phyloP scores from a whole-genome alignment of 441 rosid species.

The Geranium incanum region DNA sequence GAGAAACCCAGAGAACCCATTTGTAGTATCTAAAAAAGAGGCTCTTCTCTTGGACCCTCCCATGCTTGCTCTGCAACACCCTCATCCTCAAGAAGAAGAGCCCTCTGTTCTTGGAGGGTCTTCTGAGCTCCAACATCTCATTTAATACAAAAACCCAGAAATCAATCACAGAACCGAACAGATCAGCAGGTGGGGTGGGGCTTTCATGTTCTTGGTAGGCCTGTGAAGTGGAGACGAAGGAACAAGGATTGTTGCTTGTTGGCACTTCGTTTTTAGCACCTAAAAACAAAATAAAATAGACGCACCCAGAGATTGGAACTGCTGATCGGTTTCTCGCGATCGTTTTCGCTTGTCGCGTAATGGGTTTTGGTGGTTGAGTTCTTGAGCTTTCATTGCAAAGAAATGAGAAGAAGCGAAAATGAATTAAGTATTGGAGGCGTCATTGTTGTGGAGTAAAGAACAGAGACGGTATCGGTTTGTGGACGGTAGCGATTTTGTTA shows the following conservation, averaged over 20 bases:
- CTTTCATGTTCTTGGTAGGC: constrained; percentile 43
- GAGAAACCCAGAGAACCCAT: constrained; percentile 70
- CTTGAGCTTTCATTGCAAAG: no score
- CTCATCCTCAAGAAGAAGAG: constrained; percentile 47
- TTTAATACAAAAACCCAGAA: constrained; percentile 22
- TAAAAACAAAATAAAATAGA: neutral
- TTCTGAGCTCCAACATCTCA: constrained; percentile 40
- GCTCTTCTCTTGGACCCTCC: constrained; percentile 38
- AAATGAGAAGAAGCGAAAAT: no score
- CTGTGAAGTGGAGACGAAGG: constrained; percentile 43
- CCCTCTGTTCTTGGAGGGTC: constrained; percentile 34
- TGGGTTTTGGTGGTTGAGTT: no score
- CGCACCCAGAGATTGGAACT: no score
- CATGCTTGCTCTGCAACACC: constrained; percentile 31
- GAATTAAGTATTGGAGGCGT: no score
- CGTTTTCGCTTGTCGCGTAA: no score
- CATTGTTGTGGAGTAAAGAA: no score
- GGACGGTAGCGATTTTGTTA: no score
- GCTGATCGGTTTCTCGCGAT: no score
- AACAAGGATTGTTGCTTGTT: constrained; percentile 35
- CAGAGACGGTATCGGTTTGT: no score
- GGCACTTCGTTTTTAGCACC: constrained; percentile 32
- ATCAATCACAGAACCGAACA: neutral
- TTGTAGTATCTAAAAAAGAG: constrained; percentile 55
- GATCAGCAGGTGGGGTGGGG: constrained; percentile 37